A percentile compares a stretch with the other conserved stretches of the same genome.
Conservation (phyloP, 2,329 filamentous ascomycete species). For the Juglanconis juglandina region DNA sequence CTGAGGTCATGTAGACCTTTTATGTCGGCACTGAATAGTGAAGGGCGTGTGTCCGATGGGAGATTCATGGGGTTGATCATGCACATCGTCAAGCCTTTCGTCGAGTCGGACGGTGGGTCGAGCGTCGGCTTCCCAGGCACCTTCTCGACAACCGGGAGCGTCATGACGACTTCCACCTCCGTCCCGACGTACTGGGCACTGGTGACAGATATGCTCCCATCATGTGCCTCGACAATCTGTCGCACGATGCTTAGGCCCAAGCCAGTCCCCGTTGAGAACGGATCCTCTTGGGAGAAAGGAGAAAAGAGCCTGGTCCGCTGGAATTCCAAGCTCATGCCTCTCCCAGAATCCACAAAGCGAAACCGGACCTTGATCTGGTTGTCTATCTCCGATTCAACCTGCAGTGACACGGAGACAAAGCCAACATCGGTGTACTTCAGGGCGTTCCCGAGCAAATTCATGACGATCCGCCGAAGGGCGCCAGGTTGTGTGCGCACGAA, state of each 20-base stretch:
- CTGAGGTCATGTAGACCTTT: slow-evolving; percentile 24
- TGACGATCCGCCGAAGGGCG: slow-evolving; percentile 44
- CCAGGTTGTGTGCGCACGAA: slow-evolving; percentile 50
- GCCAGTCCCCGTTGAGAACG: slow-evolving; percentile 57
- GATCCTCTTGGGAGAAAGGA: slow-evolving; percentile 63
- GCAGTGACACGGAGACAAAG: slow-evolving; percentile 18
- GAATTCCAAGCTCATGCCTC: slow-evolving; percentile 62
- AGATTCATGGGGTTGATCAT: neutral
- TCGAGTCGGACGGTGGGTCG: neutral
- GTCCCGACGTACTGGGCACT: slow-evolving; percentile 36
- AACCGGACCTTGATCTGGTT: slow-evolving; percentile 19
- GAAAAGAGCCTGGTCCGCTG: slow-evolving; percentile 57
- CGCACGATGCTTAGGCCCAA: slow-evolving; percentile 65
- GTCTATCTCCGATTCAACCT: neutral
- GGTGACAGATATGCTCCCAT: slow-evolving; percentile 56
- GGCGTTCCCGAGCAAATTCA: slow-evolving; percentile 52
- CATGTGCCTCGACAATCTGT: slow-evolving; percentile 54
- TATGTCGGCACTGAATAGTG: slow-evolving; percentile 11
- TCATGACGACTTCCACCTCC: slow-evolving; percentile 18
- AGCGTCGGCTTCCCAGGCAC: neutral
- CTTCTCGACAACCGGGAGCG: neutral
- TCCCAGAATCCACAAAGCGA: slow-evolving; percentile 60
- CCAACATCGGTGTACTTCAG: slow-evolving; percentile 47
- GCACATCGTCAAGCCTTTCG: neutral
- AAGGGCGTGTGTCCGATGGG: neutral